Conservation (phyloP, 768 basidiomycete species). For the Xerocomellus chrysenteron region DNA sequence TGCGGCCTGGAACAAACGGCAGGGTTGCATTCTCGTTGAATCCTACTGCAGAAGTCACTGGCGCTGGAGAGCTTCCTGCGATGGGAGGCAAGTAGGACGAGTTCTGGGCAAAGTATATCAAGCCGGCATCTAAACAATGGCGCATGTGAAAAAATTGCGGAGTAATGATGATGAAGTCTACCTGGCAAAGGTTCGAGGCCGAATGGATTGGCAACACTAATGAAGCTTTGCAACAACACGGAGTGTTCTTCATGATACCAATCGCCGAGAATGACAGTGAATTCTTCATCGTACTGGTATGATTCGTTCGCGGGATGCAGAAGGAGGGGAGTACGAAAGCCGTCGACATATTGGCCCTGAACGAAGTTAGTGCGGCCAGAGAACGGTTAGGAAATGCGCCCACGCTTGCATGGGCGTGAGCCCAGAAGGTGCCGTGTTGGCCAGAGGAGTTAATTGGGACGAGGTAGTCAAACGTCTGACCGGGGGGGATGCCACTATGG, state of each 20-base stretch:
- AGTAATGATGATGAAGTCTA: slow-evolving; percentile 25
- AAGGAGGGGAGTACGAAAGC: slow-evolving; percentile 82
- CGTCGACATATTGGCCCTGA: slow-evolving; percentile 90
- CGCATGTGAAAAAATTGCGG: not conserved
- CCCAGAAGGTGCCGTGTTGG: slow-evolving; percentile 83
- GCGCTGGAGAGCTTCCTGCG: slow-evolving; percentile 40
- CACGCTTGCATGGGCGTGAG: slow-evolving; percentile 62
- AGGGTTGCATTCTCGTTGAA: slow-evolving; percentile 88
- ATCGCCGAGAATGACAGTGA: slow-evolving; percentile 80
- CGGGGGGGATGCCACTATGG: slow-evolving; percentile 73
- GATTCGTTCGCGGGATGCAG: slow-evolving; percentile 67
- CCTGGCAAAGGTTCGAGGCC: slow-evolving; percentile 91
- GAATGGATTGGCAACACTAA: slow-evolving; percentile 71
- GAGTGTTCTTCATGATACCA: slow-evolving; percentile 88
- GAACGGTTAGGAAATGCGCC: not conserved
- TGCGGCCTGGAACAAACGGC: slow-evolving; percentile 80
- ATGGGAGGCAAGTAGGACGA: slow-evolving; percentile 65
- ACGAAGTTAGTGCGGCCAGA: not conserved
- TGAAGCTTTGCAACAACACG: slow-evolving; percentile 60
- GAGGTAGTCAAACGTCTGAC: slow-evolving; percentile 67
- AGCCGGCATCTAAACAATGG: slow-evolving; percentile 55
- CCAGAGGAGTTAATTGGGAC: slow-evolving; percentile 67
- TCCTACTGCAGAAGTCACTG: slow-evolving; percentile 54
- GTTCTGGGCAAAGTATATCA: slow-evolving; percentile 84
- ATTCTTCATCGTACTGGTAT: slow-evolving; percentile 86